Evolutionary conservation across 257 asterid species (phyloP), one percentile per base, ranked within the genome.

Genomic region (Petrea volubilis): DNA sequence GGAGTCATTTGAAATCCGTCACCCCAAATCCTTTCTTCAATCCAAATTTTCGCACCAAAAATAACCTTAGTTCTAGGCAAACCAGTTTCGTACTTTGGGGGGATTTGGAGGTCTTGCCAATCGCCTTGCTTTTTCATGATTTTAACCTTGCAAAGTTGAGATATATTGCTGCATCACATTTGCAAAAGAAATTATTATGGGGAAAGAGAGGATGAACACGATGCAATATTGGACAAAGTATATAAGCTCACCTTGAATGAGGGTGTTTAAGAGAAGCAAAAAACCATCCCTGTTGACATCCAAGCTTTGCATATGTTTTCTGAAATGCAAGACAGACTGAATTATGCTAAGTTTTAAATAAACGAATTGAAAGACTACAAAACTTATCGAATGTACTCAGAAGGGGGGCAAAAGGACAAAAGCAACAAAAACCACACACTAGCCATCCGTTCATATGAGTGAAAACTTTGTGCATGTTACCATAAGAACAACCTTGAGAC

Each of bases 231-330:
- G 59, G 24, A 28, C 18, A 31, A 24, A 41, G 34, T 18, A 15
- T 28, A 24, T 55, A 55, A 24, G 67, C 64, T 73, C 77, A 90
- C 98, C 88, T 87, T 47, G 89, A 77, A 67, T 95, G 81, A 78
- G 83, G 96, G 75, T 84, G 70, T 81, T 75, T 61, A 83, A 88
- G 85, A 31, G 98, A 82, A 61, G 98, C 96, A 55, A 73, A 80
- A 78, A 93, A 93, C 97, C 98, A 90, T 78, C 97, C 96, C 75
- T 90, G 98, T 90, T 96, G 73, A 83, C 95, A 84, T 71, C 89
- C 98, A 44, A 90, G 90, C 83, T 88, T 93, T 73, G 92, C 96
- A 79, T 93, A 93, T 77, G 91, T 80, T 44, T 88, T 79, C 98
- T 90, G 40, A 33, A 47, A 60, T 60, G 73, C 73, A 72, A 69